Conservation (phyloP, 768 basidiomycete species). For the Trametes cinnabarina region DNA sequence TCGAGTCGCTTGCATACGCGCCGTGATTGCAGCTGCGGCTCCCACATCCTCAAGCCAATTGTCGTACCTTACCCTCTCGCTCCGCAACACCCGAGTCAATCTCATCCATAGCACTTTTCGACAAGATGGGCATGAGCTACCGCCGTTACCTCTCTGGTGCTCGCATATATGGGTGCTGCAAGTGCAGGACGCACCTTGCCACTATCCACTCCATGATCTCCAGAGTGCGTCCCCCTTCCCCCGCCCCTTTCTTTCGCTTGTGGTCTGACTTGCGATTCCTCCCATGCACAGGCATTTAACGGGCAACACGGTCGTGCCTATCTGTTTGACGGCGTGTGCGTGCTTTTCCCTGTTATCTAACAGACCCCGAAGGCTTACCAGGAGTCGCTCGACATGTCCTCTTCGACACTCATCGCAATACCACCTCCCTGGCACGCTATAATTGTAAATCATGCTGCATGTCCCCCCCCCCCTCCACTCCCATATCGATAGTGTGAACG, state of each 20-base stretch:
- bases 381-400: background rate
- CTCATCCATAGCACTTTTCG: background rate
- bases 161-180: constrained; percentile 85
- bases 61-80: background rate
- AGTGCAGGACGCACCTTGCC: constrained; percentile 87
- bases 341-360: constrained; percentile 8
- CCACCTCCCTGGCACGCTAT: constrained; percentile 20
- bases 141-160: constrained; percentile 82
- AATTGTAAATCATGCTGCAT: constrained; percentile 3
- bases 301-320: constrained; percentile 96
- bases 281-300: constrained; percentile 75
- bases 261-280: constrained; percentile 2
- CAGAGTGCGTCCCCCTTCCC: constrained; percentile 50
- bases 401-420: background rate
- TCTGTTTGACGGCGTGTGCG: constrained; percentile 92
- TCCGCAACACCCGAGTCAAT: background rate
- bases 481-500: constrained; percentile 77
- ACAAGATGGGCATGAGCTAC: constrained; percentile 84
- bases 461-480: no score
- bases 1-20: background rate
- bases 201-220: constrained; percentile 91
- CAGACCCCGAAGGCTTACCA: constrained; percentile 2
- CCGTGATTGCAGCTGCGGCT: background rate
- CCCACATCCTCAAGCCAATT: background rate
- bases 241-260: background rate